Evolutionary conservation across 768 basidiomycete genomes (phyloP), one percentile per base, ranked within the genome.

Genomic region (Melanogaster broomeanus): DNA sequence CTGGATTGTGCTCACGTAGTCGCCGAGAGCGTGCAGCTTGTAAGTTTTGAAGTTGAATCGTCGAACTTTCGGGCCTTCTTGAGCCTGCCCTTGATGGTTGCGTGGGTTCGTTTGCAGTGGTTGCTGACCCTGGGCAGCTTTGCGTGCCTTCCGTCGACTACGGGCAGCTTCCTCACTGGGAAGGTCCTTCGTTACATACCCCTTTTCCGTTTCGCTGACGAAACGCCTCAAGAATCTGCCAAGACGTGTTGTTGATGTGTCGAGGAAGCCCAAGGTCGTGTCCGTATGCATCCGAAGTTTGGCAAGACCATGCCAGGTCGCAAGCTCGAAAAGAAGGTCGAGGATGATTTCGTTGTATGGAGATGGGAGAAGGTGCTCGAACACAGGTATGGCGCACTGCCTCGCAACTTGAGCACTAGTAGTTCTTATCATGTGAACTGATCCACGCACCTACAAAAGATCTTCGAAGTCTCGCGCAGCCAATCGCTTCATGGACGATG

Each of bases 391-490:
- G 2, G 67, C 57, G 34, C 70, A 71, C 72, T 73, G 6, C 28
- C n/a, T n/a, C 19, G 43, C 18, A 30, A 11, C 11, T 9, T 11
- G 11, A 10, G 18, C 33, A 25, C 16, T n/a, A 16, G n/a, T n/a
- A n/a, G n/a, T n/a, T n/a, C 7, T 8, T 49, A 22, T 21, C 4
- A 41, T 21, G 11, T 34, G 16, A 11, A 11, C 9, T 21, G 34
- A 51, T 27, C 2, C 9, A 46, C 48, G 37, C 13, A 55, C 53
- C 58, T 74, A 73, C 0, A 74, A 45, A 3, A 74, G 54, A 44
- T 75, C 74, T 43, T 75, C 70, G 49, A 63, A 75, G 41, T 76
- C 71, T 9, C 62, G 60, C 1, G 72, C 74, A 12, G 70, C 72
- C 3, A 74, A 48, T 40, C 65, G 61, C 41, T 69, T 68, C 61